Conservation (phyloP, 768 basidiomycete genomes). For the Lactarius sanguifluus region DNA sequence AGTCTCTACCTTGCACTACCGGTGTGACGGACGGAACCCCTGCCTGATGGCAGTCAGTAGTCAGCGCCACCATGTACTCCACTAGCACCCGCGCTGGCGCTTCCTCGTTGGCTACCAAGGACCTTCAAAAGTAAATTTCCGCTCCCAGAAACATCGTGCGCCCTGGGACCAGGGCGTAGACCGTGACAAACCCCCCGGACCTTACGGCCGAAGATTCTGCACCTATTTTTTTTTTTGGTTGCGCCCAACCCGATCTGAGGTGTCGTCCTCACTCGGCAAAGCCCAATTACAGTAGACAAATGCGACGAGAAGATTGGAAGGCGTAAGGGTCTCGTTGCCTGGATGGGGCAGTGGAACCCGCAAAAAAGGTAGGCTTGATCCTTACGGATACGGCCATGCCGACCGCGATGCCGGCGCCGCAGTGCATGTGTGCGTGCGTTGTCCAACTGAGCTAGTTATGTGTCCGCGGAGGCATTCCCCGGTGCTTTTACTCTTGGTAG, state of each 20-base stretch:
- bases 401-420: slow-evolving; percentile 6
- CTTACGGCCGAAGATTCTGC: slow-evolving; percentile 5
- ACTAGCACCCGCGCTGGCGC: slow-evolving; percentile 3
- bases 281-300: neutral
- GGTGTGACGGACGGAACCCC: neutral
- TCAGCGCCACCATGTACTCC: neutral
- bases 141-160: neutral
- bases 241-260: neutral
- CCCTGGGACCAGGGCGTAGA: slow-evolving; percentile 5
- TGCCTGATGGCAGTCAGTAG: slow-evolving; percentile 9
- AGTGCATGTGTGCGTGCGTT: neutral
- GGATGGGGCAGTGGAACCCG: neutral
- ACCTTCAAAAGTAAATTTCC: neutral
- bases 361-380: neutral
- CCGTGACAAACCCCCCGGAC: neutral
- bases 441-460: neutral
- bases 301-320: neutral
- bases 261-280: neutral
- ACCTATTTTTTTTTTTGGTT: neutral
- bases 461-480: slow-evolving; percentile 3
- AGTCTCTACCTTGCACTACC: neutral
- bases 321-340: neutral
- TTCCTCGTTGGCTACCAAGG: slow-evolving; percentile 4
- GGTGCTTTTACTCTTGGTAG: neutral
- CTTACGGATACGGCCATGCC: neutral